These are phyloP conservation scores for Citrus cavaleriei DNA, from an alignment of 345 rosid genomes.

Conservation along the genomic window DNA sequence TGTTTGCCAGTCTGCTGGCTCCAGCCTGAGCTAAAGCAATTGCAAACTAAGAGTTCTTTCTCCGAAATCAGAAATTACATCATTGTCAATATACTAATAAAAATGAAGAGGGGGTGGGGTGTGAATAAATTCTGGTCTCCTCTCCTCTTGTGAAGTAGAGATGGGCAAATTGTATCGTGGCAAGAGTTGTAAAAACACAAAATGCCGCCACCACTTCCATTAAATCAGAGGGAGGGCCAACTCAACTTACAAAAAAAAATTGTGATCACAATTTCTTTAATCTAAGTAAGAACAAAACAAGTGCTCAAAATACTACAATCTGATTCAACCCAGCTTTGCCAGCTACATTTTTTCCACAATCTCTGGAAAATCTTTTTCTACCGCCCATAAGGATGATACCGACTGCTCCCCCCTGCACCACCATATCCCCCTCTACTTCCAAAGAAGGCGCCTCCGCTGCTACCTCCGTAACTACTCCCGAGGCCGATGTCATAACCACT, in stretches of 20 bases:
- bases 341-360: neutral
- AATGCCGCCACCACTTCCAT: neutral
- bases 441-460: constrained; percentile 32
- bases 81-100: neutral
- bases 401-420: constrained; percentile 51
- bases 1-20: too few species aligned
- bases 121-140: neutral
- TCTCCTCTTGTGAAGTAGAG: neutral
- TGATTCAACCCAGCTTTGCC: neutral
- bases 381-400: constrained; percentile 92
- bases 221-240: neutral
- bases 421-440: constrained; percentile 55
- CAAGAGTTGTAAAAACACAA: neutral
- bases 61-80: neutral
- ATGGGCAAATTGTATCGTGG: neutral
- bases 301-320: constrained; percentile 5
- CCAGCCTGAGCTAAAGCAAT: neutral
- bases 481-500: constrained; percentile 38
- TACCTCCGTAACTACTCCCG: constrained; percentile 36
- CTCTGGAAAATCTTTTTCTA: constrained; percentile 15
- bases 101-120: neutral
- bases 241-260: neutral
- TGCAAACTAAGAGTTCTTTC: neutral
- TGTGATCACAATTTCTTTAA: neutral
- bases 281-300: neutral